Base-by-base conservation (phyloP, 2,329 filamentous ascomycete species). In the Blastomyces percursus region DNA sequence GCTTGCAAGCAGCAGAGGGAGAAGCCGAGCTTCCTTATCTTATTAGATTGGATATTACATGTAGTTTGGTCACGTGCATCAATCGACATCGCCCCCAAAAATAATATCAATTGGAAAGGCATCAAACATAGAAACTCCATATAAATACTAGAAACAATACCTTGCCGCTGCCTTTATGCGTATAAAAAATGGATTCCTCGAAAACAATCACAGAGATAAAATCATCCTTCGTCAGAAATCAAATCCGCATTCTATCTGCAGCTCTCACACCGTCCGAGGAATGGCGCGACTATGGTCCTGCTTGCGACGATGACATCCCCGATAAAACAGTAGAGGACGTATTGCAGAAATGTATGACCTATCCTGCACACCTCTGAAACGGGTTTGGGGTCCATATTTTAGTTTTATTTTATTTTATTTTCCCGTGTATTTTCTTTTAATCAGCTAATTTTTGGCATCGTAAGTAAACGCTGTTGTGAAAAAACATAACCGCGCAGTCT, bases 401-500 rank as follows among this genome's bases (percentile, higher is more conserved):
- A 7, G 1, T 35, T 35, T 35, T 35, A 9, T 35, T 35, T 38
- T 38, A 38, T 24, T 51, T 51, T 16, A 19, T n/a, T n/a, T 44
- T 44, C 12, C 5, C 1, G 19, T 44, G 42, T 19, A 44, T 44
- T 52, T 24, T 52, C 51, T 48, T 55, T 46, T 62, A 61, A 30
- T 27, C 8, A 32, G 30, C 21, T 48, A 59, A 59, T 14, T 27
- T n/a, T 46, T 12, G 24, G 40, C 30, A 32, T 12, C 24, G 27
- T 55, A 62, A 82, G 81, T 82, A 21, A 83, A 83, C 64, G 74
- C 76, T 42, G 74, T 76, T 46, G 70, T 82, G 61, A 79, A 78
- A 63, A 77, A 81, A 51, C 81, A 84, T 70, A 79, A 78, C 65
- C 80, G 80, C 57, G 73, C 78, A 62, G 78, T 81, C 50, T 84